Base-by-base conservation (phyloP, 495 filamentous ascomycete genomes). In the Neurospora tetrasperma region DNA sequence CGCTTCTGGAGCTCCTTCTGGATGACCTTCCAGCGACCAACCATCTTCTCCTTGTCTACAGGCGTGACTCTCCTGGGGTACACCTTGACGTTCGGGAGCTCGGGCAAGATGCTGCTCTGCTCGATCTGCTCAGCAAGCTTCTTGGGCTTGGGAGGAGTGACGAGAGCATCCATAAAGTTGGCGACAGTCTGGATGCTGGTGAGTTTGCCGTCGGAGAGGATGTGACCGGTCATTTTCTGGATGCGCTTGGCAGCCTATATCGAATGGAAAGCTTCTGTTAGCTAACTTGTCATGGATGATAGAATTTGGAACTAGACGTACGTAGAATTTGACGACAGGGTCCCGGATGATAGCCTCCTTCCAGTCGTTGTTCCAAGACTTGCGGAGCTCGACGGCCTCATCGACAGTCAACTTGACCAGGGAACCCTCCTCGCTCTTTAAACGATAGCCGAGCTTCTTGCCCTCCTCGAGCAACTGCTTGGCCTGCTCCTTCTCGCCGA, bases 21-120 rank as follows among this genome's bases (percentile, higher is more conserved):
- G 77, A 97, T 94, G 40, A 94, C 76, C 88, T 97, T 96, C 89
- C 90, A 93, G 75, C 95, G 87, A 6, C 95, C 95, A 35, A 95
- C 76, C 74, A 87, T 87, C 79, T 87, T 89, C 80, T 97, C 93
- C 80, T 88, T 88, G 81, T 94, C 87, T 69, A 88, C 86, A 31
- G 86, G 86, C 27, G 88, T 92, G 70, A 91, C 82, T 74, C 90
- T 88, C 72, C 84, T 84, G 5, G 78, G 74, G 70, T 84, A 85
- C 11, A 97, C 81, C 75, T 85, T 86, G 54, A 98, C 90, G 78
- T 97, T 97, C 69, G 89, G 84, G 42, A 94, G 80, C 3, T 76
- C 76, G 9, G 79, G 73, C 41, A 93, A 79, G 9, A 83, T 77
- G 43, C 78, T 79, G 46, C 79, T 80, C 40, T 78, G 73, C 75